Conservation (phyloP, 257 asterid species). For the Scutellaria galericulata region DNA sequence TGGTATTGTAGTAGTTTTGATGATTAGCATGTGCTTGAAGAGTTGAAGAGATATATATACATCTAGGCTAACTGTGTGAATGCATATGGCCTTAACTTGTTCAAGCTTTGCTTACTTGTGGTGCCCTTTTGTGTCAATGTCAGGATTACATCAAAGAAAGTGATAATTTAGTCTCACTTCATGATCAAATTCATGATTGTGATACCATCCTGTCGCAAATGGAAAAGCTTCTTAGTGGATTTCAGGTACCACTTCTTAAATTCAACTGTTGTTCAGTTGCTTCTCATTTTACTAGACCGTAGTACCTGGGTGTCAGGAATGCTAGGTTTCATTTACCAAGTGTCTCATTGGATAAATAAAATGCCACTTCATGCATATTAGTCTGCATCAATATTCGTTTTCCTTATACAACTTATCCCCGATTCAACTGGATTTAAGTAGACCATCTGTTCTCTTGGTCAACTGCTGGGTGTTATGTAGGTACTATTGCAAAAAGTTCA, state of each 20-base stretch:
- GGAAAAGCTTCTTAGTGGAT: conserved; percentile 95
- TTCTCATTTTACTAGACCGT: conserved; percentile 21
- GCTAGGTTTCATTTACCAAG: conserved; percentile 10
- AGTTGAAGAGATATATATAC: conserved; percentile 8
- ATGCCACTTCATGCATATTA: conserved; percentile 23
- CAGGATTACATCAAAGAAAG: conserved; percentile 99
- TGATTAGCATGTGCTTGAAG: background rate
- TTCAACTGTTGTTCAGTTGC: conserved; percentile 11
- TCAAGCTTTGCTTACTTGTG: conserved; percentile 35
- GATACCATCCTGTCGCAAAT: conserved; percentile 89
- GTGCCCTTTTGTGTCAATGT: conserved; percentile 20
- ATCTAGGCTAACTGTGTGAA: conserved; percentile 19
- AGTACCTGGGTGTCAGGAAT: conserved; percentile 14
- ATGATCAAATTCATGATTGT: conserved; percentile 95
- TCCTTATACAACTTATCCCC: background rate
- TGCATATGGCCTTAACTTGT: background rate
- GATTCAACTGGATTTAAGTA: conserved; percentile 18
- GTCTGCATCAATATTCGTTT: background rate
- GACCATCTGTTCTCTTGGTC: conserved; percentile 19
- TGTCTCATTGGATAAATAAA: conserved; percentile 4
- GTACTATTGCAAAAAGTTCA: background rate
- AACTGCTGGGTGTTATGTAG: conserved; percentile 14
- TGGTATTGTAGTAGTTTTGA: conserved; percentile 1
- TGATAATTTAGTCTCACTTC: conserved; percentile 93
- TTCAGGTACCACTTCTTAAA: conserved; percentile 66